A percentile compares a stretch with the other conserved stretches of the same genome.
Evolutionary conservation across 176 grass and related monocot species (phyloP).

Genomic region (Oryza rufipogon): DNA sequence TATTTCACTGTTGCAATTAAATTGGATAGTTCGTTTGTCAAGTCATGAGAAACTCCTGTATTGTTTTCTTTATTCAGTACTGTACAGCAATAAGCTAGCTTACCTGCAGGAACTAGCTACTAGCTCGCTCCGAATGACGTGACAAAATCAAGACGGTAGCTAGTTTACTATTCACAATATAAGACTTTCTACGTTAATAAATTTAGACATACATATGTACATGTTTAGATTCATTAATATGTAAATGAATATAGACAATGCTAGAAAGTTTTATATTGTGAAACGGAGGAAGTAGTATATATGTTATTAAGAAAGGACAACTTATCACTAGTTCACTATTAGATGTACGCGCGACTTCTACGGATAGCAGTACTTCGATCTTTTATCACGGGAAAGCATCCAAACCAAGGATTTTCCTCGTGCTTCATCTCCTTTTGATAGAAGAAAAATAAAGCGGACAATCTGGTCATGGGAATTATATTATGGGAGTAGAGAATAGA

Average conservation of each 20-base stretch:
- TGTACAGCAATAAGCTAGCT: not conserved
- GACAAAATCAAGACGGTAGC: not conserved
- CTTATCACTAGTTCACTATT: too few relatives aligned
- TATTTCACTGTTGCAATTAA: not conserved
- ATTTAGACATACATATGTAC: too few relatives aligned
- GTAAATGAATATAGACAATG: too few relatives aligned
- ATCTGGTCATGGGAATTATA: not conserved
- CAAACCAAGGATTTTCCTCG: not conserved
- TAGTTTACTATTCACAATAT: too few relatives aligned
- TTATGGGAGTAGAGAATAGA: not conserved
- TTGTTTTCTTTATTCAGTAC: not conserved
- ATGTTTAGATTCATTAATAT: too few relatives aligned
- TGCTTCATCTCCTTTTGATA: not conserved
- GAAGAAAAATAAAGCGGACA: not conserved
- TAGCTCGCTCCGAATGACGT: not conserved
- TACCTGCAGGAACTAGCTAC: not conserved
- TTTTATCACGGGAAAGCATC: constrained; percentile 10
- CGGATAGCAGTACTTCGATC: not conserved
- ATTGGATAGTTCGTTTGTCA: not conserved
- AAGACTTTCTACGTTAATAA: too few relatives aligned
- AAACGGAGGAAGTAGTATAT: too few relatives aligned
- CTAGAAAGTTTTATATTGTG: too few relatives aligned
- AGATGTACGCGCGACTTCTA: not conserved
- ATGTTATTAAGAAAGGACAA: not conserved
- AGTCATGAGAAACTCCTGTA: not conserved